Evolutionary conservation across 2,329 filamentous ascomycete species (phyloP).

Genomic region (Colletotrichum cuscutae): DNA sequence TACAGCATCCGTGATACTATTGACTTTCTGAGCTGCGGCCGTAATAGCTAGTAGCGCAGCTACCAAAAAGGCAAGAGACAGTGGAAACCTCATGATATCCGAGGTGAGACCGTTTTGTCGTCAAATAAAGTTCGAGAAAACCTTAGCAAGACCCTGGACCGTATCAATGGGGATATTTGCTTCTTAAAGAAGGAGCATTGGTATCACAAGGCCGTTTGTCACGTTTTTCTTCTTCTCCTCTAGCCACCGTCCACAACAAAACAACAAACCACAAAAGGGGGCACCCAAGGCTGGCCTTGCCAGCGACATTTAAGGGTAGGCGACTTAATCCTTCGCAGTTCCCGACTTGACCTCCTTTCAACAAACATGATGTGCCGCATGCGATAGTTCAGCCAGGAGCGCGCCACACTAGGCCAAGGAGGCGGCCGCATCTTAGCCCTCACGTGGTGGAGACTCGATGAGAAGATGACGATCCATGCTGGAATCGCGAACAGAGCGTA

Average conservation of each 20-base stretch:
- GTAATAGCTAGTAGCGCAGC: background rate
- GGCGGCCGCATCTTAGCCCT: background rate
- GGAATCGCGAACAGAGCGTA: slow-evolving; percentile 4
- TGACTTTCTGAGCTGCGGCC: slow-evolving; percentile 15
- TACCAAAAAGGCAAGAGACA: slow-evolving; percentile 1
- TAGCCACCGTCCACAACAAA: background rate
- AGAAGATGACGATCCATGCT: slow-evolving; percentile 8
- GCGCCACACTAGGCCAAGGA: slow-evolving; percentile 1
- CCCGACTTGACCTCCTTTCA: background rate
- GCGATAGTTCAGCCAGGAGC: slow-evolving; percentile 12
- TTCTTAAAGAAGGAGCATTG: background rate
- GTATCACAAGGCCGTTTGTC: background rate
- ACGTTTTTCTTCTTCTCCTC: background rate
- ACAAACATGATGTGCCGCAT: slow-evolving; percentile 15
- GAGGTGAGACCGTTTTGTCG: background rate
- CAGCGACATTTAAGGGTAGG: background rate
- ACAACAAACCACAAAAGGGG: background rate
- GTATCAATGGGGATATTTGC: background rate
- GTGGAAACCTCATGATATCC: slow-evolving; percentile 15
- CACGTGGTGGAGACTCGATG: slow-evolving; percentile 3
- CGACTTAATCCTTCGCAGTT: background rate
- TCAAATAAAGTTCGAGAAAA: background rate
- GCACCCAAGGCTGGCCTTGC: background rate
- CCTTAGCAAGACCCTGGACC: background rate
- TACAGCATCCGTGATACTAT: slow-evolving; percentile 24